Evolutionary conservation across 2,329 filamentous ascomycete genomes (phyloP), one percentile per base, ranked within the genome.

Genomic region (Mariannaea elegans): DNA sequence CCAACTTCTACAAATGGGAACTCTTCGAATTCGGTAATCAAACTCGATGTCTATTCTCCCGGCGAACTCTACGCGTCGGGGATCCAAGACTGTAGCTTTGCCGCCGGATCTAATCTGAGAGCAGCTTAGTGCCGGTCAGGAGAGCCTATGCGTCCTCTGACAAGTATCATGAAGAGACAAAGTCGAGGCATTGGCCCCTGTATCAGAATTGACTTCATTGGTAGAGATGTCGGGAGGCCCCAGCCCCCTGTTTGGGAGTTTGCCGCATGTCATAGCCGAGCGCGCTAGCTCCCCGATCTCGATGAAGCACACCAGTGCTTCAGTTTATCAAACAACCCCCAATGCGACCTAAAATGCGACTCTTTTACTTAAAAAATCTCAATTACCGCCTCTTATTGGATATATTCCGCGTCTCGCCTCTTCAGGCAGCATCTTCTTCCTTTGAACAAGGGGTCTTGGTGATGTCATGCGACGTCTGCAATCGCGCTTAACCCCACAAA

Each of bases 251-350:
- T 59, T 59, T 59, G 49, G 44, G 48, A 44, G 24, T 29, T 38
- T 24, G 49, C n/a, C 8, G 19, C 32, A 13, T 9, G 19, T 13
- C 12, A n/a, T 18, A 36, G 38, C 29, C 12, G 42, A 42, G 41
- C 12, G 34, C 10, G 14, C 14, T 38, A 38, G 34, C n/a, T n/a
- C n/a, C n/a, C n/a, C n/a, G n/a, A n/a, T n/a, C n/a, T 38, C 34
- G 56, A 53, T 49, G 49, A 59, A 53, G 42, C 49, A 42, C 36
- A 45, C 56, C 16, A 59, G 49, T 59, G 56, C 32, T 16, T 59
- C 56, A 44, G 49, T 29, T 38, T 19, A 13, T 24, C 12, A 21
- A 36, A 42, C 56, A 44, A 18, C 49, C 44, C 56, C 56, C 41
- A 27, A 38, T 29, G 18, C 21, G 29, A 41, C 44, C 9, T 18